These are phyloP conservation scores for Platanthera guangdongensis DNA, from an alignment of 106 monocot genomes.

Conservation along the genomic window DNA sequence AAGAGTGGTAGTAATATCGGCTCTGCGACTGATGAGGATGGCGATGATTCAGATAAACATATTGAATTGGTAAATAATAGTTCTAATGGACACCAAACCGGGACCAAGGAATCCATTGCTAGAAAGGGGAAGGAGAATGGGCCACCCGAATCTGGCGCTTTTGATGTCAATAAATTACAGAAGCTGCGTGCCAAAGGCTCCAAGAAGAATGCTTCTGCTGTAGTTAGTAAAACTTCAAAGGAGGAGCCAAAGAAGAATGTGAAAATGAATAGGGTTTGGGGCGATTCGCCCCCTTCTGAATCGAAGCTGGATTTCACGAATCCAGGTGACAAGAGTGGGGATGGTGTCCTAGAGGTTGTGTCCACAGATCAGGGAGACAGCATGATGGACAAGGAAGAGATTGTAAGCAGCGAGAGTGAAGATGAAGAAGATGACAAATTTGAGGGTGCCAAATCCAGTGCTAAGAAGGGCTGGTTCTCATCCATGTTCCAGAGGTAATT, in stretches of 20 bases:
- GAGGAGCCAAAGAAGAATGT: slow-evolving; percentile 53
- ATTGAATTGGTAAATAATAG: slow-evolving; percentile 23
- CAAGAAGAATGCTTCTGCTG: slow-evolving; percentile 38
- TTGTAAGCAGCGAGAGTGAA: slow-evolving; percentile 79
- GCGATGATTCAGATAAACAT: slow-evolving; percentile 40
- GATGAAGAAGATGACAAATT: slow-evolving; percentile 53
- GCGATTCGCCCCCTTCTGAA: slow-evolving; percentile 42
- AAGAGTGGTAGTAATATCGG: slow-evolving; percentile 17
- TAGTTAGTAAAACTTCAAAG: slow-evolving; percentile 14
- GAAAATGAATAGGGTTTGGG: slow-evolving; percentile 96
- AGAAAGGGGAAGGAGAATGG: slow-evolving; percentile 66
- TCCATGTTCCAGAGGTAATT: slow-evolving; percentile 83
- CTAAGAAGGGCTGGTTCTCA: slow-evolving; percentile 87
- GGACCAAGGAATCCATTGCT: slow-evolving; percentile 14
- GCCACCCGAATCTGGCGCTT: slow-evolving; percentile 55
- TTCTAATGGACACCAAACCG: slow-evolving; percentile 28
- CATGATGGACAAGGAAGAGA: slow-evolving; percentile 96
- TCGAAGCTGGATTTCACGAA: slow-evolving; percentile 81
- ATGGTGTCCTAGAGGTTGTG: slow-evolving; percentile 35
- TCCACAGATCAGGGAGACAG: slow-evolving; percentile 66
- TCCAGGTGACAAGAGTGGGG: slow-evolving; percentile 73
- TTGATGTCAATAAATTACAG: slow-evolving; percentile 93
- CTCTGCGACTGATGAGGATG: slow-evolving; percentile 45
- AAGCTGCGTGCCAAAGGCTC: slow-evolving; percentile 61
- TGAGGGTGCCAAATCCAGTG: slow-evolving; percentile 32